A percentile compares a stretch with the other conserved stretches of the same genome.
These are phyloP conservation scores for Candida fluviatilis DNA, from an alignment of 805 yeast genomes.

Conservation along the genomic window DNA sequence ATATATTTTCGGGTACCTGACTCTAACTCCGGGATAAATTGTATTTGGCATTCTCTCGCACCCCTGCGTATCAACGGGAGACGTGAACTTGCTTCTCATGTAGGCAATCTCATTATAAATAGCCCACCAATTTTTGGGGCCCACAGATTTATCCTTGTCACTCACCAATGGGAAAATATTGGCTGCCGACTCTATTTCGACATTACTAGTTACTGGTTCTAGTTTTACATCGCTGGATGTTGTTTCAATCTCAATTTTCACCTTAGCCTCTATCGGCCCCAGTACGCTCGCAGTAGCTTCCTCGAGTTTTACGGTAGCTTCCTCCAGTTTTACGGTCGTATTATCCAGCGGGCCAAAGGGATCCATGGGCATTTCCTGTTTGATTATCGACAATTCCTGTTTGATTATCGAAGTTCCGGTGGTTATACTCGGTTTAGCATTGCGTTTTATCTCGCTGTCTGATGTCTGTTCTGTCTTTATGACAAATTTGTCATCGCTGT, in stretches of 20 bases:
- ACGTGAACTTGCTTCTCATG: constrained; percentile 61
- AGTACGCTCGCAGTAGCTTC: too few relatives aligned
- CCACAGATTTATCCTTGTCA: constrained; percentile 4
- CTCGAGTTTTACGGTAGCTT: too few relatives aligned
- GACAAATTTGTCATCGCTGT: too few relatives aligned
- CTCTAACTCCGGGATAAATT: constrained; percentile 31
- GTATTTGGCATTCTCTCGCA: constrained; percentile 59
- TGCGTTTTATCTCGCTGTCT: too few relatives aligned
- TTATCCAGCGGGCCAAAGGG: too few relatives aligned
- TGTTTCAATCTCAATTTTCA: background rate
- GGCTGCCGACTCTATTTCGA: constrained; percentile 5
- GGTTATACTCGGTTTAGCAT: too few relatives aligned
- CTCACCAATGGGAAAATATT: constrained; percentile 11
- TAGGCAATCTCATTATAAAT: constrained; percentile 57
- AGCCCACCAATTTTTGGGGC: constrained; percentile 46
- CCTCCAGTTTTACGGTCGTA: too few relatives aligned
- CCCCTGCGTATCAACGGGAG: constrained; percentile 90
- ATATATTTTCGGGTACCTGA: constrained; percentile 33
- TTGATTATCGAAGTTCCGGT: too few relatives aligned
- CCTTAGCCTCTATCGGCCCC: too few relatives aligned
- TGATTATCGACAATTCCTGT: too few relatives aligned
- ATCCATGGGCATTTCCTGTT: too few relatives aligned
- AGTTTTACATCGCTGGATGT: background rate
- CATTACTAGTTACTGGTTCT: background rate
- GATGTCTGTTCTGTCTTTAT: too few relatives aligned